These are phyloP conservation scores for Pyricularia sp. DNA, from an alignment of 2,329 filamentous ascomycete species.

Conservation along the genomic window DNA sequence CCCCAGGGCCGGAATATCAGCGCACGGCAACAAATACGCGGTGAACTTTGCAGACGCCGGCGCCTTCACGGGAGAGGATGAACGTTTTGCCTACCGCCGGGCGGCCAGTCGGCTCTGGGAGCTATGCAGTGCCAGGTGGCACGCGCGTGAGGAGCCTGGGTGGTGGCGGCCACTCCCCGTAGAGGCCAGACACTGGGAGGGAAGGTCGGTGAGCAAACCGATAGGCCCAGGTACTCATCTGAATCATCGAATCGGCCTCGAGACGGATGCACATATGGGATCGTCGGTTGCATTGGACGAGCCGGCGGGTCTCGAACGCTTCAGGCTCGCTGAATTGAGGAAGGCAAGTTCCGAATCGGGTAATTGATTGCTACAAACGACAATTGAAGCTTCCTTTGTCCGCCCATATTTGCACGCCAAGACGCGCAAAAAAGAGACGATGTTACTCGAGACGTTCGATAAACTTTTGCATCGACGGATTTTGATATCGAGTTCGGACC, in stretches of 20 bases:
- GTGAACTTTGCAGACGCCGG: constrained; percentile 60
- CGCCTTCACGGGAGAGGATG: constrained; percentile 71
- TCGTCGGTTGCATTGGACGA: constrained; percentile 30
- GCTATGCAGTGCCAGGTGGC: constrained; percentile 67
- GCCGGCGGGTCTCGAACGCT: constrained; percentile 29
- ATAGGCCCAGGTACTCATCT: neutral
- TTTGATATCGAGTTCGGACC: too few species aligned
- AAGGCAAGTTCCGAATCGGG: constrained; percentile 5
- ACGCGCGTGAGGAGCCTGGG: constrained; percentile 44
- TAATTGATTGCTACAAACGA: neutral
- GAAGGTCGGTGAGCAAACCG: neutral
- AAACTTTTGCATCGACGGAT: neutral
- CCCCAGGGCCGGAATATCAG: constrained; percentile 13
- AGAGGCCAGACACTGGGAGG: constrained; percentile 60
- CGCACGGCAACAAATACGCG: neutral
- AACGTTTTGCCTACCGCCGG: constrained; percentile 72
- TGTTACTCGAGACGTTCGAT: neutral
- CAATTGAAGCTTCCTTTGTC: neutral
- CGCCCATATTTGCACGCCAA: neutral
- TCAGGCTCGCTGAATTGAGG: constrained; percentile 21
- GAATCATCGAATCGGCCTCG: neutral
- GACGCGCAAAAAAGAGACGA: neutral
- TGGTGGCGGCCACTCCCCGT: constrained; percentile 62
- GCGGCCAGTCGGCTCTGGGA: constrained; percentile 75
- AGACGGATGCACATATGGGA: constrained; percentile 19